Base-by-base conservation (phyloP, 108 stramenopile species). In the Cyclotella kingstonii region DNA sequence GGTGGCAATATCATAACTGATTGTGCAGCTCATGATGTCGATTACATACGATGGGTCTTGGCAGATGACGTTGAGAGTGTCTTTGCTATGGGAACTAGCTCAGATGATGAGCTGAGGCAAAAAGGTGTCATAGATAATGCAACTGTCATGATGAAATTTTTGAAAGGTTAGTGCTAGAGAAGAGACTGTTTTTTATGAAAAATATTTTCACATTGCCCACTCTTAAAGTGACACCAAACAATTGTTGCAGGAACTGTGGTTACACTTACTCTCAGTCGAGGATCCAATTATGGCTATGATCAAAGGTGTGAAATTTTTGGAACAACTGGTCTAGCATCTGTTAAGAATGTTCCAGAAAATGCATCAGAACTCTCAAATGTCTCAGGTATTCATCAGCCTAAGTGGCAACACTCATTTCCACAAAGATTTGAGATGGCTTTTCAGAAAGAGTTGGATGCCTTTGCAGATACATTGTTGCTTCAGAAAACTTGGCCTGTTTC, bases 291-390 rank as follows among this genome's bases (percentile, higher is more conserved):
- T 47, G 88, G 88, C 5, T 89, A 89, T 49, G 88, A 89, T 68
- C 88, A 89, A 58, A 76, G 88, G 29, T 82, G 81, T 59, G 88
- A 89, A 56, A 31, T 89, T 2, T 86, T 82, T 55, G 85, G 83
- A 0, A 62, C 63, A 23, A n/a, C 44, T 4, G 86, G 83, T 5
- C 49, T 78, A 4, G 70, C 75, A 0, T 52, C 50, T 38, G 73
- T 86, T 0, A 66, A 56, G 9, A 86, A 89, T 46, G 35, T 60
- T 23, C 31, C 36, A 11, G 81, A 74, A 60, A 69, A 60, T 40
- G 34, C 78, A 1, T 70, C 68, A 14, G 53, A 68, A 8, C 14
- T 83, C 6, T 63, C 72, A 48, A 76, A 78, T 50, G 35, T 12
- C 4, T 28, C 39, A 15, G 88, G 88, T 9, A 54, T 78, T 31